Percentiles rank a stretch among this genome's conserved stretches.
These are phyloP conservation scores for Neurospora discreta DNA, from an alignment of 495 filamentous ascomycete genomes.

Conservation along the genomic window DNA sequence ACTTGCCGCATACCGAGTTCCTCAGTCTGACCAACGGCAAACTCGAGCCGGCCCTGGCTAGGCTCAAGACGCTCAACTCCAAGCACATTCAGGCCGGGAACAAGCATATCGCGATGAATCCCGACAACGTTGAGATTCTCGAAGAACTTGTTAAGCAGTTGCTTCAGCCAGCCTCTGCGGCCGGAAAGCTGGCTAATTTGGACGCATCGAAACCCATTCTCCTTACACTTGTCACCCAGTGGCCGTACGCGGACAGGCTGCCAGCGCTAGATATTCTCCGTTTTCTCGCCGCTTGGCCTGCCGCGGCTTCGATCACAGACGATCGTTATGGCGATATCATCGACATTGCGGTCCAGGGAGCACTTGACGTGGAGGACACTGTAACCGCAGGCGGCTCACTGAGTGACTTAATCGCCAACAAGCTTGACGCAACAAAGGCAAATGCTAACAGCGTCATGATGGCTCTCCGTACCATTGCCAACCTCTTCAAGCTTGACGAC, in stretches of 20 bases:
- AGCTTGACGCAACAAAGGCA: conserved; percentile 3
- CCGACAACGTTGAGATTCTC: conserved; percentile 45
- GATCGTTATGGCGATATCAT: conserved; percentile 37
- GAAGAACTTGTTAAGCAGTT: conserved; percentile 4
- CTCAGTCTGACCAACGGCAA: conserved; percentile 50
- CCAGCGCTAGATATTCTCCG: conserved; percentile 81
- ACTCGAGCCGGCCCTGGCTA: conserved; percentile 18
- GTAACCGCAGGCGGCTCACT: conserved; percentile 26
- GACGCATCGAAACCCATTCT: conserved; percentile 44
- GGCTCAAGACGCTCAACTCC: conserved; percentile 17
- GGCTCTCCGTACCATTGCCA: conserved; percentile 68
- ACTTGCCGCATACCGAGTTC: conserved; percentile 74
- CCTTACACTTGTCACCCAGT: conserved; percentile 55
- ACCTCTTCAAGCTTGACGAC: conserved; percentile 67
- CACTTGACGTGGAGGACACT: conserved; percentile 32
- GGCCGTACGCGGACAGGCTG: conserved; percentile 69
- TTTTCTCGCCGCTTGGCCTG: conserved; percentile 56
- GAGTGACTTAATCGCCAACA: conserved; percentile 4
- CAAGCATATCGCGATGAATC: conserved; percentile 64
- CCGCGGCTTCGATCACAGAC: conserved; percentile 42
- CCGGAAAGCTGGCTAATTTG: conserved; percentile 34
- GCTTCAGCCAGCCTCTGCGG: conserved; percentile 2
- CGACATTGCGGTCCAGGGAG: conserved; percentile 25
- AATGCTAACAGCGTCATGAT: conserved; percentile 76
- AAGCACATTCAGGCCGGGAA: conserved; percentile 41